Conservation (phyloP, 1,284 basidiomycete genomes). For the Tilletia caries region DNA sequence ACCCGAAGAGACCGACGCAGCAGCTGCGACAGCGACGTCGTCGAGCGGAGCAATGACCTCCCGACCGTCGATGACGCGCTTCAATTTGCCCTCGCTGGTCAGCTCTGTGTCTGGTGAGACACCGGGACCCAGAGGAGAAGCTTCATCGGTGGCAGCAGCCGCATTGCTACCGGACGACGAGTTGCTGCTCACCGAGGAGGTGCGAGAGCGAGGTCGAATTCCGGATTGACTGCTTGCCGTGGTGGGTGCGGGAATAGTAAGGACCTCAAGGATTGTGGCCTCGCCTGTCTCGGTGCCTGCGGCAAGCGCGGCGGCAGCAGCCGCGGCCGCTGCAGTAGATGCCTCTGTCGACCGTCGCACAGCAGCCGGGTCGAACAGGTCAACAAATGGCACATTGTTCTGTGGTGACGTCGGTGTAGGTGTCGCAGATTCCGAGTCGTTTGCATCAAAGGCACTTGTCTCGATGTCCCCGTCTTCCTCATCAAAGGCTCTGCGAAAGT, state of each 20-base stretch:
- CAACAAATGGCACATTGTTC: slow-evolving; percentile 23
- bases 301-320: not conserved
- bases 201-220: slow-evolving; percentile 13
- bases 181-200: slow-evolving; percentile 28
- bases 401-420: slow-evolving; percentile 24
- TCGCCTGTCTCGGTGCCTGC: not conserved
- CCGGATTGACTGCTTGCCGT: slow-evolving; percentile 5
- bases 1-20: not conserved
- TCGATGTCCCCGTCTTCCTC: slow-evolving; percentile 33
- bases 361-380: slow-evolving; percentile 22
- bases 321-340: not conserved
- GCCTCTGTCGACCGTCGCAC: slow-evolving; percentile 7
- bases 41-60: slow-evolving; percentile 47
- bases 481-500: slow-evolving; percentile 29
- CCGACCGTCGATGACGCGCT: slow-evolving; percentile 43
- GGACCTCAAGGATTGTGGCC: not conserved
- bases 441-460: not conserved
- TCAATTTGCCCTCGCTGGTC: slow-evolving; percentile 37
- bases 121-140: slow-evolving; percentile 13
- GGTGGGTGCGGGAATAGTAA: not conserved
- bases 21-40: slow-evolving; percentile 38
- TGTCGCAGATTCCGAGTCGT: slow-evolving; percentile 23
- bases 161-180: slow-evolving; percentile 25
- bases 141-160: slow-evolving; percentile 12
- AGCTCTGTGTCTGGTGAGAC: slow-evolving; percentile 19